Conservation (phyloP, 805 yeast genomes). For the Pichia rugopelliculosa region DNA sequence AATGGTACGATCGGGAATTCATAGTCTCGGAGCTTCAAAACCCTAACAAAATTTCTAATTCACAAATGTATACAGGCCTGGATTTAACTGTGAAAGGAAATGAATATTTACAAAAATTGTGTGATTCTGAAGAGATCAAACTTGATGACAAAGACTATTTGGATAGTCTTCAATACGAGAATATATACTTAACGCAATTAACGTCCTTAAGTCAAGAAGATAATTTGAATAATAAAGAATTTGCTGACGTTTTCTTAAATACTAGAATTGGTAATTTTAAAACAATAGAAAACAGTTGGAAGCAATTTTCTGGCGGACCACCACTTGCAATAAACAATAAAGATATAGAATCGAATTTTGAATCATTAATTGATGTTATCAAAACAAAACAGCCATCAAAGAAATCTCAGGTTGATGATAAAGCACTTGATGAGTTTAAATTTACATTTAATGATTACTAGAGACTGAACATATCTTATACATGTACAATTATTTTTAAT, state of each 20-base stretch:
- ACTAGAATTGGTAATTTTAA: not conserved
- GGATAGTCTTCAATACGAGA: conserved; percentile 6
- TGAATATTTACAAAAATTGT: conserved; percentile 4
- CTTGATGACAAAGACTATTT: conserved; percentile 1
- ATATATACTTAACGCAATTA: conserved; percentile 1
- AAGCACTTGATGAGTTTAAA: conserved; percentile 1
- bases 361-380: not conserved
- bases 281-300: not conserved
- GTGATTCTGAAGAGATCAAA: conserved; percentile 2
- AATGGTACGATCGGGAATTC: conserved; percentile 5
- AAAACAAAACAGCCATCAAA: not conserved
- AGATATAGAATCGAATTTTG: not conserved
- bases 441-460: conserved; percentile 5
- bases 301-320: conserved; percentile 5
- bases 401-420: not conserved
- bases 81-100: conserved; percentile 8
- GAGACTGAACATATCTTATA: not conserved
- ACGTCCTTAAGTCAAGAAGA: not conserved
- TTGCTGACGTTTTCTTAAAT: not conserved
- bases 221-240: not conserved
- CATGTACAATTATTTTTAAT: not conserved
- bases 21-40: not conserved
- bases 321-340: not conserved
- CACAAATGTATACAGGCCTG: not conserved
- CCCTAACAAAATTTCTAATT: not conserved